Evolutionary conservation across 176 grass and related monocot species (phyloP).

Genomic region (Carex parvula): DNA sequence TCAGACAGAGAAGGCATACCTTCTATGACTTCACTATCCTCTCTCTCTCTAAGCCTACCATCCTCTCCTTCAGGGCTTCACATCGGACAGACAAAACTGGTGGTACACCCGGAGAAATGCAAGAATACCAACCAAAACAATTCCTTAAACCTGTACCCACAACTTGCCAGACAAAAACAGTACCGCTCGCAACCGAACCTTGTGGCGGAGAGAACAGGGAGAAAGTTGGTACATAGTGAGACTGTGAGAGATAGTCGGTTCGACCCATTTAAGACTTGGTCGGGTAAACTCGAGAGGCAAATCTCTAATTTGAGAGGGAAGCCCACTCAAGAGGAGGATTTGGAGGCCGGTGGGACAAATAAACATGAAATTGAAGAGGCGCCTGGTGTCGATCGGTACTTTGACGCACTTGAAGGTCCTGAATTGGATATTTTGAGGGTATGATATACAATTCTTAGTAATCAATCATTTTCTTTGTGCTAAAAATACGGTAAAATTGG

Average conservation of each 20-base stretch:
- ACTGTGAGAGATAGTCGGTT: conserved; percentile 51
- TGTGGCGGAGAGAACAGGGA: not conserved
- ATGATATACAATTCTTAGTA: conserved; percentile 2
- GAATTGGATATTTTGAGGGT: conserved; percentile 89
- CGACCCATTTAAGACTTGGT: conserved; percentile 93
- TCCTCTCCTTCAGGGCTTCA: conserved; percentile 67
- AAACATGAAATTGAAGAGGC: conserved; percentile 48
- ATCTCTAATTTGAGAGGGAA: conserved; percentile 73
- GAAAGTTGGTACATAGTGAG: conserved; percentile 21
- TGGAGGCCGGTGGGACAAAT: not conserved
- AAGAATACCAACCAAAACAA: not conserved
- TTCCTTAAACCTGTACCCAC: conserved; percentile 3
- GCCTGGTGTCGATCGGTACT: conserved; percentile 70
- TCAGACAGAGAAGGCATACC: conserved; percentile 19
- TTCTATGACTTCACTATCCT: conserved; percentile 7
- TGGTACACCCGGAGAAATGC: not conserved
- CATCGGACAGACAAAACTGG: conserved; percentile 36
- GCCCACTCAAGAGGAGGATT: conserved; percentile 29
- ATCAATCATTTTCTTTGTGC: not conserved
- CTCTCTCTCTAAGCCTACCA: conserved; percentile 62
- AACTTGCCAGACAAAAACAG: conserved; percentile 40
- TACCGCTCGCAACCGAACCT: conserved; percentile 72
- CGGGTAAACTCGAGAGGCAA: conserved; percentile 76
- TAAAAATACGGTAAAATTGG: not conserved
- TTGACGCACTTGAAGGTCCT: conserved; percentile 84